These are phyloP conservation scores for Dacryopinax primogenitus DNA, from an alignment of 768 basidiomycete species.

Conservation along the genomic window DNA sequence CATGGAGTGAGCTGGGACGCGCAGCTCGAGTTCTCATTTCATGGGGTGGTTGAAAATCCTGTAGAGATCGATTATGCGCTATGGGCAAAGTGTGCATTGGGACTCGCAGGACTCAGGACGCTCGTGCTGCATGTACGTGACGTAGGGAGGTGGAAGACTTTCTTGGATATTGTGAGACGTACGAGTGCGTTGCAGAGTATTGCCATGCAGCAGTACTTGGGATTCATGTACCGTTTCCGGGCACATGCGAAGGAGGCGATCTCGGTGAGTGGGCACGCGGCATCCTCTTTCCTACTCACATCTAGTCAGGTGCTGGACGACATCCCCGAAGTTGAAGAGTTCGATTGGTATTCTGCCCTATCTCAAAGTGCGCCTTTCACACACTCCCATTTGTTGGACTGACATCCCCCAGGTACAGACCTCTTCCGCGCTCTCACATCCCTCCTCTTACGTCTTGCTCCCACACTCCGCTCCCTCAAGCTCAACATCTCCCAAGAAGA, in stretches of 20 bases:
- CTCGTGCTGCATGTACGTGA: not conserved
- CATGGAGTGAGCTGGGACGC: no score
- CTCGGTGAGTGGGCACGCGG: not conserved
- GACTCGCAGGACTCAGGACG: not conserved
- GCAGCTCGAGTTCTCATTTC: no score
- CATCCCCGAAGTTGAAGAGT: not conserved
- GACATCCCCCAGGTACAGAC: not conserved
- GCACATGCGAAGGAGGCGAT: not conserved
- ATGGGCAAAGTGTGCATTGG: not conserved
- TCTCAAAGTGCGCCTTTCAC: not conserved
- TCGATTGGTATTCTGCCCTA: not conserved
- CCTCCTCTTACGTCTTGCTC: not conserved
- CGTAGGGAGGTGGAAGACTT: not conserved
- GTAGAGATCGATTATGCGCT: not conserved
- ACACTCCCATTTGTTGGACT: not conserved
- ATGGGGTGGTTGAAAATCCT: not conserved
- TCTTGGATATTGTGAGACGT: not conserved
- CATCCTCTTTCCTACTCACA: not conserved
- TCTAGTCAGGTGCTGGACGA: not conserved
- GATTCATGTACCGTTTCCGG: not conserved
- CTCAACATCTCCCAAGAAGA: not conserved
- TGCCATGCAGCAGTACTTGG: not conserved
- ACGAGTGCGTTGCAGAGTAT: not conserved
- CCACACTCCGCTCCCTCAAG: not conserved
- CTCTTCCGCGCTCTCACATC: not conserved